These are phyloP conservation scores for Pyrenopolyporus hunteri DNA, from an alignment of 495 filamentous ascomycete genomes.

Conservation along the genomic window DNA sequence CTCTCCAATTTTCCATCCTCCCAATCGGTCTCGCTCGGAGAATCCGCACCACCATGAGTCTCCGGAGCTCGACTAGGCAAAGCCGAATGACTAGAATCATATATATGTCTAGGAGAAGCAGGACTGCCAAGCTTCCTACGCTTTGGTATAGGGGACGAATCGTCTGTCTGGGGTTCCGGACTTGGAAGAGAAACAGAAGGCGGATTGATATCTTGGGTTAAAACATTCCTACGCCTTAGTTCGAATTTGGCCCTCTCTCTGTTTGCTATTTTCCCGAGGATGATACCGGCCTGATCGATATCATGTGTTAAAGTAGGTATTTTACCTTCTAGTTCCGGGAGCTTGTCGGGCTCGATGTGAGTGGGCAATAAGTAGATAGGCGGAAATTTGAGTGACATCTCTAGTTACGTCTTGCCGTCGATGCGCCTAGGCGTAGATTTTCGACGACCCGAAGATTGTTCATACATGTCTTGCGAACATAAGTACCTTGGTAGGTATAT, in stretches of 20 bases:
- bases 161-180: neutral
- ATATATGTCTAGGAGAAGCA: neutral
- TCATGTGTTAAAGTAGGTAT: constrained; percentile 74
- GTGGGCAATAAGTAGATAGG: constrained; percentile 76
- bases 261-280: constrained; percentile 74
- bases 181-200: neutral
- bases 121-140: constrained; percentile 41
- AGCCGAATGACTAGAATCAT: neutral
- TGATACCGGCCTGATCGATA: constrained; percentile 70
- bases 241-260: constrained; percentile 78
- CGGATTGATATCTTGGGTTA: constrained; percentile 63
- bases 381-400: constrained; percentile 57
- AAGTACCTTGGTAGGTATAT: no score
- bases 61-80: constrained; percentile 2
- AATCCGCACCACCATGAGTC: neutral
- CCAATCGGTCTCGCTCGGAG: neutral
- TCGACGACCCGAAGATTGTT: neutral
- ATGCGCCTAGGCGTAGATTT: neutral
- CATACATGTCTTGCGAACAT: constrained; percentile 1
- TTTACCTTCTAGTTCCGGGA: constrained; percentile 67
- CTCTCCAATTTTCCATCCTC: constrained; percentile 23
- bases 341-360: constrained; percentile 65
- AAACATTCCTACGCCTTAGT: constrained; percentile 65
- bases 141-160: constrained; percentile 35
- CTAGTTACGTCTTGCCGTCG: neutral